A percentile compares a stretch with the other conserved stretches of the same genome.
Evolutionary conservation across 2,329 filamentous ascomycete genomes (phyloP).

Genomic region (Paracamarosporium sp.): DNA sequence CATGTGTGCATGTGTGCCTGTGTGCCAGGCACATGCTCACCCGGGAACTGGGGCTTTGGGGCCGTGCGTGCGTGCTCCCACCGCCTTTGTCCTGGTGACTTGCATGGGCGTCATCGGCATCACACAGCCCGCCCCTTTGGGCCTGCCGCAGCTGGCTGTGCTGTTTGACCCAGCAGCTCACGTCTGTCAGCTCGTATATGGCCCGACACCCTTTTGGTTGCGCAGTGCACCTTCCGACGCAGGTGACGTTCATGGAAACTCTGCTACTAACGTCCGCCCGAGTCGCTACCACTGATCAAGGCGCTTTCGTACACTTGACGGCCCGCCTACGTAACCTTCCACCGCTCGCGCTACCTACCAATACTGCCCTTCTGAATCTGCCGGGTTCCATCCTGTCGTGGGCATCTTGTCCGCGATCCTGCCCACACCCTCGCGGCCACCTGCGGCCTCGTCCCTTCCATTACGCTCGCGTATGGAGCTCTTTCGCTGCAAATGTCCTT

Average conservation of each 20-base stretch:
- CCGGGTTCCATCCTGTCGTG: neutral
- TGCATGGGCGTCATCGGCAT: neutral
- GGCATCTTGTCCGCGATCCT: neutral
- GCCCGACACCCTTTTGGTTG: neutral
- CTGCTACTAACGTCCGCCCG: neutral
- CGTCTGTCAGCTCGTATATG: neutral
- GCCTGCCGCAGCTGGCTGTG: neutral
- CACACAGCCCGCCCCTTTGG: neutral
- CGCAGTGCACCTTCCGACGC: neutral
- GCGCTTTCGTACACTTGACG: neutral
- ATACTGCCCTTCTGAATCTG: neutral
- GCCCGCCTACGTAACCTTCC: neutral
- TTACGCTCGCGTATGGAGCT: slow-evolving; percentile 41
- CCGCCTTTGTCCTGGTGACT: neutral
- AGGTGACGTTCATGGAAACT: neutral
- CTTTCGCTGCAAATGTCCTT: slow-evolving; percentile 42
- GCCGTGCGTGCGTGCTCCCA: neutral
- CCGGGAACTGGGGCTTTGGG: neutral
- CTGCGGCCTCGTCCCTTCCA: slow-evolving; percentile 20
- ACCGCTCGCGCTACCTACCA: slow-evolving; percentile 2
- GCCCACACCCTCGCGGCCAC: slow-evolving; percentile 11
- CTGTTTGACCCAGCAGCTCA: neutral
- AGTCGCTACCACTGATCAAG: neutral
- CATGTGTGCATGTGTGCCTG: no score
- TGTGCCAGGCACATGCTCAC: neutral